Evolutionary conservation across 495 filamentous ascomycete genomes (phyloP).

Genomic region (Oidiodendron maius): DNA sequence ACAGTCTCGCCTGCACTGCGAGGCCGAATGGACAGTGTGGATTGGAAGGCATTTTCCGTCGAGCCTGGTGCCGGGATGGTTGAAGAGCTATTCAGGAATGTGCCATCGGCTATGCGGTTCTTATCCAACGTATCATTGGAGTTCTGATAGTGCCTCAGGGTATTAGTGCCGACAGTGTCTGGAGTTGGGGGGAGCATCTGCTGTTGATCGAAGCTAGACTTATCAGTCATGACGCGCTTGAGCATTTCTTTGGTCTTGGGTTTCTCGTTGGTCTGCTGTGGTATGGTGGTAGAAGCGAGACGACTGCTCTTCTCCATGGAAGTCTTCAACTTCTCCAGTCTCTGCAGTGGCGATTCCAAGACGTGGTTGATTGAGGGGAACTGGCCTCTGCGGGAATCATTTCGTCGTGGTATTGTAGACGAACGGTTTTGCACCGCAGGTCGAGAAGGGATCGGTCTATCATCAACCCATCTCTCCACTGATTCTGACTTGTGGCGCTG

Average conservation of each 20-base stretch:
- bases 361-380: conserved; percentile 36
- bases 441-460: conserved; percentile 10
- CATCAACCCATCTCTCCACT: conserved; percentile 24
- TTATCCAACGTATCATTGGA: conserved; percentile 28
- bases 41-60: conserved; percentile 8
- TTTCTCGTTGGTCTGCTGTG: conserved; percentile 2
- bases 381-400: conserved; percentile 22
- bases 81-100: conserved; percentile 11
- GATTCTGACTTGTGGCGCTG: conserved; percentile 19
- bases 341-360: conserved; percentile 38
- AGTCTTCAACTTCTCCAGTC: conserved; percentile 29
- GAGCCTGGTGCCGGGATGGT: conserved; percentile 1
- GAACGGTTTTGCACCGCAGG: too few species aligned
- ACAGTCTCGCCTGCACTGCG: conserved; percentile 24
- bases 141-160: conserved; percentile 33
- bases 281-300: not conserved
- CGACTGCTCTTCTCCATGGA: conserved; percentile 14
- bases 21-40: conserved; percentile 17
- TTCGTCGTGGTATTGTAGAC: conserved; percentile 12
- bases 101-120: not conserved
- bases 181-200: conserved; percentile 43
- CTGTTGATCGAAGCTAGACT: conserved; percentile 10
- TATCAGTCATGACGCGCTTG: conserved; percentile 8
- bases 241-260: conserved; percentile 7
- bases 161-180: conserved; percentile 47